Base-by-base conservation (phyloP, 441 rosid genomes). In the Francoa sonchifolia region DNA sequence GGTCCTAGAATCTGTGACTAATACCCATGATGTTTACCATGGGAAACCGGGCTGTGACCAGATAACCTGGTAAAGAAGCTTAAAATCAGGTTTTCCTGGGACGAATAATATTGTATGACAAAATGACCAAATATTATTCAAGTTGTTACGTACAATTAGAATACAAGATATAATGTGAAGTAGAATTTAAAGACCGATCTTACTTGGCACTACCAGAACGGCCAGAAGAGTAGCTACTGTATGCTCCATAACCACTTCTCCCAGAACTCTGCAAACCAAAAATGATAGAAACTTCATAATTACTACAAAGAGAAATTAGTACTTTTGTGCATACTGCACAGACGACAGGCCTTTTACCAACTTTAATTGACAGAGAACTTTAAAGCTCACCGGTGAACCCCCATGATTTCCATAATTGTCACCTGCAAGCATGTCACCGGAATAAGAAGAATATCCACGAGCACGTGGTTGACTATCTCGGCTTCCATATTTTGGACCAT, bases 141-240 rank as follows among this genome's bases (percentile, higher is more conserved):
- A 19, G 11, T 13, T 20, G 14, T 0, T 32, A 35, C 28, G 4
- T 20, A 23, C 14, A 30, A 12, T 33, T 26, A 9, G 6, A 15
- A 12, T 36, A 17, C 15, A 10, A 37, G 25, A 19, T 36, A 15
- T 21, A 16, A 1, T 11, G 14, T 17, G 11, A 13, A 33, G 11
- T 0, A 1, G 3, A 17, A 20, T 30, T 14, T 1, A 40, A 8
- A 25, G 5, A 16, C 4, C 43, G 30, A 32, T 53, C 90, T 68
- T 66, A 92, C 99, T 97, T 97, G 43, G 85, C 72, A 55, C 63
- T 42, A 48, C 71, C 65, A 53, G 72, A 57, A 20, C 92, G 92
- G 50, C 87, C 95, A 5, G 94, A 73, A 42, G 97, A 71, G 59
- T 92, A 77, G 62, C 72, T 63, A 59, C 95, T 86, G 62, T 82